Conservation (phyloP, 139 green algal species). For the Chlamydomonas asymmetrica region DNA sequence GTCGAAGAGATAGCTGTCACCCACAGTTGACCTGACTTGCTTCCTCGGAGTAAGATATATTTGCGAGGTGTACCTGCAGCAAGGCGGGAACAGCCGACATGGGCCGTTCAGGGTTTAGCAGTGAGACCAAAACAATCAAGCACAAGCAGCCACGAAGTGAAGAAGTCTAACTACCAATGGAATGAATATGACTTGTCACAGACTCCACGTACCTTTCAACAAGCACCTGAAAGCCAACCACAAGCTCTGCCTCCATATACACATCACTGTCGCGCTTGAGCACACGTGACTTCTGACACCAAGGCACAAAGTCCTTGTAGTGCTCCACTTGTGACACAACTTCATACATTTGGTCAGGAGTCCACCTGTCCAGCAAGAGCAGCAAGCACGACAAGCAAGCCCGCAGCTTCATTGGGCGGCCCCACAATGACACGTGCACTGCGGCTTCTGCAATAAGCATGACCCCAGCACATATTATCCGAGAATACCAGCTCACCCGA, state of each 20-base stretch:
- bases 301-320: constrained; percentile 91
- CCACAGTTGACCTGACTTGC: constrained; percentile 56
- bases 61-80: constrained; percentile 74
- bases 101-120: too few relatives aligned
- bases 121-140: neutral
- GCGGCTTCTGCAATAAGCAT: too few relatives aligned
- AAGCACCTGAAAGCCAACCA: constrained; percentile 86
- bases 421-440: too few relatives aligned
- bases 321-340: constrained; percentile 84
- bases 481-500: too few relatives aligned
- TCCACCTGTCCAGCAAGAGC: constrained; percentile 24
- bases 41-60: constrained; percentile 61
- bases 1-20: constrained; percentile 80
- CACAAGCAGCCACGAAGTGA: neutral
- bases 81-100: neutral
- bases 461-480: too few relatives aligned
- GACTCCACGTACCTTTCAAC: constrained; percentile 31
- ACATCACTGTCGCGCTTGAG: constrained; percentile 16
- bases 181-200: neutral
- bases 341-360: constrained; percentile 77
- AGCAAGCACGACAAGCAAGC: too few relatives aligned
- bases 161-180: neutral
- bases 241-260: constrained; percentile 90
- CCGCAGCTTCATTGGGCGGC: too few relatives aligned
- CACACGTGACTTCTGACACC: constrained; percentile 74